Evolutionary conservation across 441 rosid genomes (phyloP), one percentile per base, ranked within the genome.

Genomic region (Manihot esculenta): DNA sequence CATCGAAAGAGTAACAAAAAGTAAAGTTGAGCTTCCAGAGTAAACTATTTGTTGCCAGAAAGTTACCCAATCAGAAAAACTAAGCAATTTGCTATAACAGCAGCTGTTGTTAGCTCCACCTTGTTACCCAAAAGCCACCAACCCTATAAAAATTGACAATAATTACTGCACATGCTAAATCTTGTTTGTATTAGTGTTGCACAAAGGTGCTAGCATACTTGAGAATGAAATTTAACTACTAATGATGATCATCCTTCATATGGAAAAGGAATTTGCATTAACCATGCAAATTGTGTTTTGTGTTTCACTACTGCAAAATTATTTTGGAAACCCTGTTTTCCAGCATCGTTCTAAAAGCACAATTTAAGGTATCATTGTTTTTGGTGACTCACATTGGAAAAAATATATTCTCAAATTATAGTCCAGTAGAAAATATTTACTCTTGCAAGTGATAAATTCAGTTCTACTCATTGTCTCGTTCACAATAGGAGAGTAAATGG

Each of bases 71-170:
- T 79, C 71, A 89, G 74, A 81, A 92, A 90, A 65, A 86, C 81
- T 11, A 87, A 66, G 82, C 89, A 86, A 78, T 87, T 80, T 75
- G 86, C 89, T 47, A 90, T 58, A 5, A 80, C 80, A 24, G 87
- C 88, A 64, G 80, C 83, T 64, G 78, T 80, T 54, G 91, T 86
- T 74, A 87, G 79, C 76, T 92, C 85, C 79, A 88, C 93, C 64
- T 81, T 82, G 78, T 94, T 90, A 73, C 72, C 77, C 86, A 90
- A 76, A 77, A 94, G 93, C 99, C 99, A 90, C 96, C 99, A 94
- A 47, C 93, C 97, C 98, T 89, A 66, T 42, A 80, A 61, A 80
- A 18, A 63, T 45, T 14, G 30, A 65, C 49, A 17, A 62, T 30
- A 15, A 62, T 38, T 38, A 49, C 42, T 50, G 11, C 38, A 68